phyloP scores from a whole-genome alignment of 805 yeast species.

The Candida verbasci region DNA sequence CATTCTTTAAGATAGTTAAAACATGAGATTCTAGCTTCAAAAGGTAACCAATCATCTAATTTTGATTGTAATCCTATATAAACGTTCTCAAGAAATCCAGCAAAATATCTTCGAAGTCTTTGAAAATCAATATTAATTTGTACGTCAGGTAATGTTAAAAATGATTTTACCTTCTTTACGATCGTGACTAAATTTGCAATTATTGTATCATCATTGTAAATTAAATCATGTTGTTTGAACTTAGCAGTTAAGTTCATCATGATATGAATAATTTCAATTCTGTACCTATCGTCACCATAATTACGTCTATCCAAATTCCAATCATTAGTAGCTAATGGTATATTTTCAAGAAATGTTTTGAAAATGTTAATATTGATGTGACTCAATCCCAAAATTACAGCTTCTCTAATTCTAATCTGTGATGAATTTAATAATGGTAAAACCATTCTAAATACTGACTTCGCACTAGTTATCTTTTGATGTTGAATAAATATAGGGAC shows the following conservation, averaged over 20 bases:
- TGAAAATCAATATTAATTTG: slow-evolving; percentile 72
- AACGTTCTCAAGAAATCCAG: slow-evolving; percentile 76
- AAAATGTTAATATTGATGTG: slow-evolving; percentile 88
- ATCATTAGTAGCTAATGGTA: slow-evolving; percentile 54
- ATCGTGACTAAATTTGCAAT: slow-evolving; percentile 58
- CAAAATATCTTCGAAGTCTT: slow-evolving; percentile 73
- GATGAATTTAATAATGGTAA: slow-evolving; percentile 73
- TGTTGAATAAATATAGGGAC: slow-evolving; percentile 82
- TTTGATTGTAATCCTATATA: slow-evolving; percentile 50
- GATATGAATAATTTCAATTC: slow-evolving; percentile 77
- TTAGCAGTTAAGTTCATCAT: slow-evolving; percentile 63
- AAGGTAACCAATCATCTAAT: slow-evolving; percentile 62
- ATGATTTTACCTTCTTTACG: slow-evolving; percentile 56
- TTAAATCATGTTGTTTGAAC: slow-evolving; percentile 33
- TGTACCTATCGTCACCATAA: slow-evolving; percentile 39
- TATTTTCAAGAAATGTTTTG: slow-evolving; percentile 71
- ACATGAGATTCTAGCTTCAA: slow-evolving; percentile 78
- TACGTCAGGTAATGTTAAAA: slow-evolving; percentile 51
- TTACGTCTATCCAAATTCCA: slow-evolving; percentile 37
- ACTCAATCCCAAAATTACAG: slow-evolving; percentile 84
- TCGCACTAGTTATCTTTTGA: slow-evolving; percentile 89
- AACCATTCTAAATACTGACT: slow-evolving; percentile 82
- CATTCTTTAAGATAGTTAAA: slow-evolving; percentile 84
- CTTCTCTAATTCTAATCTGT: slow-evolving; percentile 70
- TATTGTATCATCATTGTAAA: slow-evolving; percentile 66